These are phyloP conservation scores for Chrysoporthe cubensis DNA, from an alignment of 2,329 filamentous ascomycete species.

Conservation along the genomic window DNA sequence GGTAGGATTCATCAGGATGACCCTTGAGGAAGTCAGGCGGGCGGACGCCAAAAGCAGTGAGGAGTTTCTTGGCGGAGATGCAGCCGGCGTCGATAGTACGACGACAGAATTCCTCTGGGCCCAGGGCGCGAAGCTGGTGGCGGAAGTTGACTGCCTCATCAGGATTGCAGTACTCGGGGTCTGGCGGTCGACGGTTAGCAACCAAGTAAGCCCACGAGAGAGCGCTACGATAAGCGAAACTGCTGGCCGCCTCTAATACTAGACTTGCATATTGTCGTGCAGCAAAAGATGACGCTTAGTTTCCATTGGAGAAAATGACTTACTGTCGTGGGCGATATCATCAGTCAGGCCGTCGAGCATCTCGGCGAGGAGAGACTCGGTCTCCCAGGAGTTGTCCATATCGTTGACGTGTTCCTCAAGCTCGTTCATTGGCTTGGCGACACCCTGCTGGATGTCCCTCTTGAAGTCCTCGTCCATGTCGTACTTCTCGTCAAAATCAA, in stretches of 20 bases:
- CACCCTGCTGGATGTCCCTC: slow-evolving; percentile 30
- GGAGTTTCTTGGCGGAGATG: slow-evolving; percentile 79
- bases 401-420: slow-evolving; percentile 57
- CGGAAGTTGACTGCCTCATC: slow-evolving; percentile 72
- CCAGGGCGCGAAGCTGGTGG: slow-evolving; percentile 72
- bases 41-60: slow-evolving; percentile 82
- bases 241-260: slow-evolving; percentile 15
- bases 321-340: slow-evolving; percentile 52
- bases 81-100: slow-evolving; percentile 70
- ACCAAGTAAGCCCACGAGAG: background rate
- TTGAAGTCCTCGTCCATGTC: slow-evolving; percentile 22
- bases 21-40: slow-evolving; percentile 76
- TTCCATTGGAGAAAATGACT: slow-evolving; percentile 30
- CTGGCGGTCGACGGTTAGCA: slow-evolving; percentile 32
- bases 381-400: slow-evolving; percentile 62
- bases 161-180: slow-evolving; percentile 62
- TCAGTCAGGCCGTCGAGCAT: slow-evolving; percentile 61
- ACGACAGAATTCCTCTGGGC: slow-evolving; percentile 77
- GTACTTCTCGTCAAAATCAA: slow-evolving; percentile 26
- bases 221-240: background rate
- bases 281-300: slow-evolving; percentile 12
- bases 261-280: slow-evolving; percentile 19
- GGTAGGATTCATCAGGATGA: slow-evolving; percentile 73
- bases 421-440: slow-evolving; percentile 39
- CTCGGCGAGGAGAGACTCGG: slow-evolving; percentile 67